Base-by-base conservation (phyloP, 805 yeast species). In the Lipomyces sp. region DNA sequence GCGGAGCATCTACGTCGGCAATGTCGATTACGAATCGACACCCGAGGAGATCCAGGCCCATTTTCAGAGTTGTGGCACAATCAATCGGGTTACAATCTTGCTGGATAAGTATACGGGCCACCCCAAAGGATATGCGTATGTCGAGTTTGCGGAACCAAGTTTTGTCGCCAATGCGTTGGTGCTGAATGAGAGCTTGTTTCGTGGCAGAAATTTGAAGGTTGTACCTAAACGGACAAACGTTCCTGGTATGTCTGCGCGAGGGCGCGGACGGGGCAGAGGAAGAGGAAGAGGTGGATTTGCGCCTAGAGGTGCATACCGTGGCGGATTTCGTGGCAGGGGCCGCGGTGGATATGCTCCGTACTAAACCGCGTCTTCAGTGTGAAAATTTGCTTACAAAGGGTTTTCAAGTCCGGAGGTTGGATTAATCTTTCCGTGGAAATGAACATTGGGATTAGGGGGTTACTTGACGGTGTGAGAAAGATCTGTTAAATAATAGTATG, bases 41-140 rank as follows among this genome's bases (percentile, higher is more conserved):
- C 93, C 96, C 33, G 87, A 87, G 71, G 96, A 91, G 72, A 81
- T 92, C 50, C 94, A 90, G 73, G 83, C 86, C 67, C 90, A 86
- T 73, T 92, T 91, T 77, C 83, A 86, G 62, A 75, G 83, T 2
- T 86, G 86, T 57, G 97, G 97, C 0, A 82, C 85, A 5, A 89
- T 92, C 62, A 87, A 89, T 74, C 83, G 97, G 72, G 92, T 91
- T 42, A 90, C 95, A 2, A 90, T 92, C 57, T 78, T 89, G 76
- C 81, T 85, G 64, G 90, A 91, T 78, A 88, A 87, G 76, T 77
- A 80, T 72, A 87, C 95, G 0, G 96, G 96, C 5, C 88, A 85
- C 69, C 95, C 97, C 55, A 89, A 89, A 77, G 97, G 97, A 29
- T 71, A 66, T 78, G 97, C 97, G 1, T 92, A 90, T 76, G 83